Conservation (phyloP, 345 rosid species). For the Rhodomyrtus tomentosa region DNA sequence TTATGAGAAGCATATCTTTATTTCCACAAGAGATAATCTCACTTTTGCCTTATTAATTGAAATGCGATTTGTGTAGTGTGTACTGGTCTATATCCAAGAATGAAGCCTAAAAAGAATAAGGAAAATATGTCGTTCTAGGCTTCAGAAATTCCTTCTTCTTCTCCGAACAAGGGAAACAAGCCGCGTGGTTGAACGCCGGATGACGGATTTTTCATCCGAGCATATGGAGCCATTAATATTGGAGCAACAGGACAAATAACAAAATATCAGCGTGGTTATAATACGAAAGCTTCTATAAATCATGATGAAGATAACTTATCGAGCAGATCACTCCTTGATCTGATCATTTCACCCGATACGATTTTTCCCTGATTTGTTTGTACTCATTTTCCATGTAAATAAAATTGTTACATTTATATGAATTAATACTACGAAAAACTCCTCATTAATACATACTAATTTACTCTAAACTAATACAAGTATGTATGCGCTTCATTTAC, state of each 20-base stretch:
- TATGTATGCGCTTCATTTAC: background rate
- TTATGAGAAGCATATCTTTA: accelerated
- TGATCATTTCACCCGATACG: no score
- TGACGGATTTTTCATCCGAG: background rate
- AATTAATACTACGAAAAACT: no score
- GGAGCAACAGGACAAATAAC: background rate
- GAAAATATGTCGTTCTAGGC: background rate
- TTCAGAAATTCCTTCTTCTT: background rate
- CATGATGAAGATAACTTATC: background rate
- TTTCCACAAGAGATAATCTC: background rate
- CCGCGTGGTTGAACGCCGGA: no score
- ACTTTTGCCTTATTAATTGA: background rate
- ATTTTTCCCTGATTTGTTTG: no score
- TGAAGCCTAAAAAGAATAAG: background rate
- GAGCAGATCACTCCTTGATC: background rate
- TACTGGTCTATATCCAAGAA: background rate
- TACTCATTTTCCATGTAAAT: no score
- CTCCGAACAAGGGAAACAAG: background rate
- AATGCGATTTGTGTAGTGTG: background rate
- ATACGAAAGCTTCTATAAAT: background rate
- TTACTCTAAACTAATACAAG: no score
- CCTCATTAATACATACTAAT: no score
- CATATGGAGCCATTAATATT: background rate
- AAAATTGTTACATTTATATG: no score
- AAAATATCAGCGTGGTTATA: background rate